Evolutionary conservation across 768 basidiomycete genomes (phyloP), one percentile per base, ranked within the genome.

Genomic region (Bullera alba): DNA sequence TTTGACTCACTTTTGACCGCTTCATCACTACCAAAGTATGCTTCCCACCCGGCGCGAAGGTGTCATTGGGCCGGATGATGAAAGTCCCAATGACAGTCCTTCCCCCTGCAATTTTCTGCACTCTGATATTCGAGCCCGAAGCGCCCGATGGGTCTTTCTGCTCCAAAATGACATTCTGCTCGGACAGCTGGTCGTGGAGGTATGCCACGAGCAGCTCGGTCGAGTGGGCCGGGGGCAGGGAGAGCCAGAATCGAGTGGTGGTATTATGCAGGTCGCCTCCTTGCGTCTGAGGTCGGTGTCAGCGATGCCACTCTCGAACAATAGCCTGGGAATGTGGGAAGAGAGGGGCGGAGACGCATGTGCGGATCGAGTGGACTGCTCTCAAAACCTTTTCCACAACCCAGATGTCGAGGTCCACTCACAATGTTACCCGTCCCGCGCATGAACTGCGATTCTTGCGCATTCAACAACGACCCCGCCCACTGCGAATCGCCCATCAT

Each of bases 401-500:
- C n/a, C n/a, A n/a, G n/a, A n/a, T n/a, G n/a, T n/a, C n/a, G n/a
- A n/a, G n/a, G n/a, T n/a, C n/a, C n/a, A 56, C 68, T 50, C 43
- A 70, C 69, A 26, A 68, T 54, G 42, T 67, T 63, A 41, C 69
- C 71, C 2, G 69, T 69, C 17, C 42, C 56, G 27, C 61, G 42
- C 61, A 72, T 57, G 57, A 72, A 72, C 32, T 70, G 69, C 25
- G 60, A 63, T 51, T 69, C 69, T 29, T 61, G 62, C 35, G 58
- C 65, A 50, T 56, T 65, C 23, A 66, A 42, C n/a, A n/a, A n/a
- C 43, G 61, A 60, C 59, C 54, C 57, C 10, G 44, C 57, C 62
- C 58, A 64, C 54, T 66, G 61, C 51, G 54, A 58, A 35, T 59
- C 62, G 27, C 36, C 51, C 27, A 51, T 35, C 41, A 58, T 46